These are phyloP conservation scores for Trichoderma lentiforme DNA, from an alignment of 2,329 filamentous ascomycete species.

Conservation along the genomic window DNA sequence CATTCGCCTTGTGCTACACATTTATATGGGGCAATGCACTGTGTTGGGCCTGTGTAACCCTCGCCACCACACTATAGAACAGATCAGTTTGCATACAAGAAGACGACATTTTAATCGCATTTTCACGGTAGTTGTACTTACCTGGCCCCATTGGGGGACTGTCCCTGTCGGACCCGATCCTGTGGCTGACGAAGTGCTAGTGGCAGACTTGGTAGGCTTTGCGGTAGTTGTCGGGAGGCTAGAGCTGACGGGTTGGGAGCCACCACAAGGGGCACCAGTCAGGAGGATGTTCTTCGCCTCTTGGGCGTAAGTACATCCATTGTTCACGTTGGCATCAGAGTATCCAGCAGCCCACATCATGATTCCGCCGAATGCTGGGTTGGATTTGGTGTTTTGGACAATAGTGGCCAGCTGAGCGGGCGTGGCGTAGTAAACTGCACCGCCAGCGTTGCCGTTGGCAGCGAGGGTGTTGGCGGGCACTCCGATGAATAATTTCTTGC, in stretches of 20 bases:
- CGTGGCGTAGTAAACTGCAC: not conserved
- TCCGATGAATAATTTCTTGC: not conserved
- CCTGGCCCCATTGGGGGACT: not conserved
- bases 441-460: not conserved
- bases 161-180: not conserved
- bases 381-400: not conserved
- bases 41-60: not conserved
- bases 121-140: not conserved
- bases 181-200: not conserved
- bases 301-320: not conserved
- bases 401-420: not conserved
- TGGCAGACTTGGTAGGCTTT: not conserved
- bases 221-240: not conserved
- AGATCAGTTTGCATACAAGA: not conserved
- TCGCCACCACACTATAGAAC: not conserved
- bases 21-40: not conserved
- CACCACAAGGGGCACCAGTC: not conserved
- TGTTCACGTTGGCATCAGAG: not conserved
- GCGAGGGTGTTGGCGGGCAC: not conserved
- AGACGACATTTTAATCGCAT: not conserved
- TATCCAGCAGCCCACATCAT: slow-evolving; percentile 1
- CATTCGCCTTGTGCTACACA: not conserved
- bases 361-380: not conserved
- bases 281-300: slow-evolving; percentile 4
- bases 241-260: not conserved